Percentiles rank a stretch among this genome's conserved stretches.
Conservation (phyloP, 163 green algal genomes). For the Chloroidium sp. region DNA sequence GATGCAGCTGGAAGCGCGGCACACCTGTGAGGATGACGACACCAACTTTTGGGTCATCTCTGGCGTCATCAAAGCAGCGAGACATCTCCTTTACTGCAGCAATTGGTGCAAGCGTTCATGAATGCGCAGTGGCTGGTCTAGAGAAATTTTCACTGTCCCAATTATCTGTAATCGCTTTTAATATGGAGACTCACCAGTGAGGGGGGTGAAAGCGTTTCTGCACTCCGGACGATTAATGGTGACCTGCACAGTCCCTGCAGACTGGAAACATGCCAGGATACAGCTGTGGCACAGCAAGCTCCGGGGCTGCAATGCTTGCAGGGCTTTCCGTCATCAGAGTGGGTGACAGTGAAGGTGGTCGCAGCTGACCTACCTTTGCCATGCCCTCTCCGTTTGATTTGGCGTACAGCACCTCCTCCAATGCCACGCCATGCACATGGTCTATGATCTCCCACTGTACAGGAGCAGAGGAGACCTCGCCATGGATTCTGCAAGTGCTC, state of each 20-base stretch:
- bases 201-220: constrained; percentile 93
- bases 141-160: neutral
- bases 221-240: constrained; percentile 91
- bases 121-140: neutral
- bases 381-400: constrained; percentile 77
- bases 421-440: constrained; percentile 35
- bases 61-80: constrained; percentile 75
- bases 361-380: constrained; percentile 59
- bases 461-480: constrained; percentile 59
- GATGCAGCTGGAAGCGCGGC: neutral
- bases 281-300: neutral
- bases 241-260: constrained; percentile 53
- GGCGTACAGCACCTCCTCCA: constrained; percentile 87
- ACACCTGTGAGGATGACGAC: constrained; percentile 91
- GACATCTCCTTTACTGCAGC: constrained; percentile 78
- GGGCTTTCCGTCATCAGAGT: neutral
- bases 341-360: neutral
- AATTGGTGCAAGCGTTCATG: neutral
- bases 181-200: constrained; percentile 51
- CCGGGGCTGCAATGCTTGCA: neutral
- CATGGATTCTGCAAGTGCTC: constrained; percentile 59
- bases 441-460: constrained; percentile 49
- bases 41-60: constrained; percentile 80
- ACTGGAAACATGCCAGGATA: neutral
- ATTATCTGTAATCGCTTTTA: neutral